Evolutionary conservation across 768 basidiomycete genomes (phyloP).

Genomic region (Russula compacta): DNA sequence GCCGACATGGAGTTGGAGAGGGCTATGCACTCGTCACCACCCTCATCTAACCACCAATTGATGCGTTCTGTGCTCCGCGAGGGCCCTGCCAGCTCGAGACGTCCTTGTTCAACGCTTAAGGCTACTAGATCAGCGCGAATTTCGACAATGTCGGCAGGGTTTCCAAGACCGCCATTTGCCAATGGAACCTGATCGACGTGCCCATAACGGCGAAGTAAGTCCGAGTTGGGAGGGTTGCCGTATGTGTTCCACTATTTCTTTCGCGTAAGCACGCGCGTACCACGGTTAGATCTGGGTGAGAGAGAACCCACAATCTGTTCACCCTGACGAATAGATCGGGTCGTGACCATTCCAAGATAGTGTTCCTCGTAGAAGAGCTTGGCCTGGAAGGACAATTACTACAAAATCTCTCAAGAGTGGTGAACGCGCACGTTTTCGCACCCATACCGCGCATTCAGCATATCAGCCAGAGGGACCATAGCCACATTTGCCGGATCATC

Average conservation of each 20-base stretch:
- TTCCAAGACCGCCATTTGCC: conserved; percentile 43
- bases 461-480: conserved; percentile 96
- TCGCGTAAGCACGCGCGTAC: neutral
- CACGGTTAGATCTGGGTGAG: neutral
- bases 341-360: conserved; percentile 71
- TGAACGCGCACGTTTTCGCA: conserved; percentile 63
- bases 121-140: conserved; percentile 64
- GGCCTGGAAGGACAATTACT: conserved; percentile 41
- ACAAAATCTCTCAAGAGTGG: neutral
- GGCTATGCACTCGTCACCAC: conserved; percentile 72
- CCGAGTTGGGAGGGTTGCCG: conserved; percentile 85
- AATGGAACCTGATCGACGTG: conserved; percentile 74
- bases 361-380: conserved; percentile 74
- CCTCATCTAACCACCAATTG: conserved; percentile 90
- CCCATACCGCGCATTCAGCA: conserved; percentile 83
- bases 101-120: conserved; percentile 26
- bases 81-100: conserved; percentile 5
- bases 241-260: conserved; percentile 83
- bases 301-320: conserved; percentile 72
- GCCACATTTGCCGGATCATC: conserved; percentile 59
- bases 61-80: conserved; percentile 45
- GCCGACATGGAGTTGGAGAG: neutral
- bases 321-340: conserved; percentile 60
- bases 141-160: conserved; percentile 75
- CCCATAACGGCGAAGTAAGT: conserved; percentile 89